Conservation (phyloP, 2,329 filamentous ascomycete species). For the Botryotinia convoluta region DNA sequence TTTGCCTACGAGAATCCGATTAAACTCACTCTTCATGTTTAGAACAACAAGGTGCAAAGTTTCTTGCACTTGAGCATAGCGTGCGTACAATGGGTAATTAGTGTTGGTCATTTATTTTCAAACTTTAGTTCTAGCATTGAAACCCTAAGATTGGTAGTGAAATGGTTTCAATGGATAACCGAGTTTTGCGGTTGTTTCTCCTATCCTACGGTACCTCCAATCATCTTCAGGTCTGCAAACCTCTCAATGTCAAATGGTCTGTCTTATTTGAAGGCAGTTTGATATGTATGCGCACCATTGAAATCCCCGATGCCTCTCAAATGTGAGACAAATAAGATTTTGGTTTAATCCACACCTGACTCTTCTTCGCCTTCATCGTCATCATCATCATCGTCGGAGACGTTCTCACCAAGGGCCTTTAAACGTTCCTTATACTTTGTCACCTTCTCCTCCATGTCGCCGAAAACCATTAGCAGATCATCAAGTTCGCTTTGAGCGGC, state of each 20-base stretch:
- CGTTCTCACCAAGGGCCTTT: constrained; percentile 62
- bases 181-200: not conserved
- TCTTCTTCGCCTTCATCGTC: constrained; percentile 44
- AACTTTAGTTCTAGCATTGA: not conserved
- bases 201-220: not conserved
- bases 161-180: not conserved
- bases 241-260: not conserved
- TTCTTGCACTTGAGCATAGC: not conserved
- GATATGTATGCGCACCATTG: not conserved
- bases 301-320: not conserved
- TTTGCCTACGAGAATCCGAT: not conserved
- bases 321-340: not conserved
- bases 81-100: not conserved
- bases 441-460: constrained; percentile 75
- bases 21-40: not conserved
- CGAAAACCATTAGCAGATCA: constrained; percentile 77
- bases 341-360: constrained; percentile 18
- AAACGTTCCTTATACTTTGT: constrained; percentile 61
- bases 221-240: not conserved
- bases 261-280: not conserved
- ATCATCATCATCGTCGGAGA: constrained; percentile 64
- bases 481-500: constrained; percentile 71
- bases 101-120: not conserved
- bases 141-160: not conserved
- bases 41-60: not conserved